Evolutionary conservation across 805 yeast species (phyloP).

Genomic region (Metschnikowia baotianmanensis): DNA sequence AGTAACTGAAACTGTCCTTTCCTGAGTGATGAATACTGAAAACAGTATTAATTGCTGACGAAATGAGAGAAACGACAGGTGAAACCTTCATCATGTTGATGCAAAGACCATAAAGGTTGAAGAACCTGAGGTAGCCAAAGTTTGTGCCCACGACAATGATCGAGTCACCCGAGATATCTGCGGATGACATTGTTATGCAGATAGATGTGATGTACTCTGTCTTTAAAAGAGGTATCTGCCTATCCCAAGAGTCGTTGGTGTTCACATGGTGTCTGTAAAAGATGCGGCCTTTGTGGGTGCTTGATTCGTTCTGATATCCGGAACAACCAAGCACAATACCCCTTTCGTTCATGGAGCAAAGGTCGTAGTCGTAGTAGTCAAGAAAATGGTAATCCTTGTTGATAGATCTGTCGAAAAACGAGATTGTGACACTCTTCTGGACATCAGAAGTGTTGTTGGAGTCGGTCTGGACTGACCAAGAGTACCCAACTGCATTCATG

Average conservation of each 20-base stretch:
- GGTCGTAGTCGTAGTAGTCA: constrained; percentile 67
- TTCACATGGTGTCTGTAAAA: constrained; percentile 70
- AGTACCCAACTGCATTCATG: constrained; percentile 78
- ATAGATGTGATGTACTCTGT: constrained; percentile 66
- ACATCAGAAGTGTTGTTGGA: constrained; percentile 17
- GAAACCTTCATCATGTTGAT: constrained; percentile 63
- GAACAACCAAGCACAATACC: constrained; percentile 61
- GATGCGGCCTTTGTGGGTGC: constrained; percentile 38
- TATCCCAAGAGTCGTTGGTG: constrained; percentile 69
- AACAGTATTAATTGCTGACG: constrained; percentile 55
- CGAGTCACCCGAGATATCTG: constrained; percentile 31
- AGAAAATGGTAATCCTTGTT: constrained; percentile 84
- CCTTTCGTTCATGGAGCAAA: constrained; percentile 66
- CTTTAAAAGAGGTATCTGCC: constrained; percentile 48
- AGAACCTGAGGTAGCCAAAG: constrained; percentile 69
- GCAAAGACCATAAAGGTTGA: constrained; percentile 72
- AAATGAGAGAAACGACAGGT: constrained; percentile 72
- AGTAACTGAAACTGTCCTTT: constrained; percentile 37
- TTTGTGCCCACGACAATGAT: constrained; percentile 70
- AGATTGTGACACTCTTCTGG: constrained; percentile 73
- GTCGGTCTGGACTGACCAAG: constrained; percentile 60
- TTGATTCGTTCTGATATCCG: constrained; percentile 20
- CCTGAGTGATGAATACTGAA: constrained; percentile 45
- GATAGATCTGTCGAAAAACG: constrained; percentile 75
- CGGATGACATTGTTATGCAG: constrained; percentile 46